phyloP scores from a whole-genome alignment of 129 eudicot species.

The Chrysanthemum makinoi region DNA sequence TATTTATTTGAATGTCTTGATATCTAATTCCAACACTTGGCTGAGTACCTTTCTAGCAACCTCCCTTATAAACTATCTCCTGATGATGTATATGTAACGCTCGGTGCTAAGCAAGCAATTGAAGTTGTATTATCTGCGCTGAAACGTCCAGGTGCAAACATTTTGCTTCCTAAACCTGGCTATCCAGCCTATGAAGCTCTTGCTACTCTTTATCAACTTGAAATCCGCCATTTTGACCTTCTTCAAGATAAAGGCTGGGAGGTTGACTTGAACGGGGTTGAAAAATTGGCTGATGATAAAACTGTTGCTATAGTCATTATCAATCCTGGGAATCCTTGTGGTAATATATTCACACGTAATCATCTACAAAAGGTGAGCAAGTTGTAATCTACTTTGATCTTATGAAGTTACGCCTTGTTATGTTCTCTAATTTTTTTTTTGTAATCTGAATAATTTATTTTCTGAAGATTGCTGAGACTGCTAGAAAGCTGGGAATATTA shows the following conservation, averaged over 20 bases:
- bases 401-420: not conserved
- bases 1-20: no score
- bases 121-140: slow-evolving; percentile 29
- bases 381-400: not conserved
- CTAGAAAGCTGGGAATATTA: slow-evolving; percentile 53
- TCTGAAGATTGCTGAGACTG: slow-evolving; percentile 54
- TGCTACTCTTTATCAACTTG: slow-evolving; percentile 22
- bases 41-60: slow-evolving; percentile 30
- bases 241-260: slow-evolving; percentile 34
- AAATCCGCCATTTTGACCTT: slow-evolving; percentile 40
- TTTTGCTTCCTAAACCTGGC: slow-evolving; percentile 40
- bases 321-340: slow-evolving; percentile 44
- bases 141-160: slow-evolving; percentile 34
- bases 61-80: slow-evolving; percentile 36
- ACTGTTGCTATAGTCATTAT: slow-evolving; percentile 39
- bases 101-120: slow-evolving; percentile 40
- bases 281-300: slow-evolving; percentile 28
- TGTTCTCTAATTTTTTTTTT: not conserved
- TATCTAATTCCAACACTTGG: no score
- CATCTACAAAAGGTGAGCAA: slow-evolving; percentile 33
- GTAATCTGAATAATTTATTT: not conserved
- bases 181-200: slow-evolving; percentile 40
- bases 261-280: slow-evolving; percentile 31
- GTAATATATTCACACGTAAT: slow-evolving; percentile 28
- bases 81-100: slow-evolving; percentile 33